A percentile compares a stretch with the other conserved stretches of the same genome.
phyloP scores from a whole-genome alignment of 2,329 filamentous ascomycete genomes.

The Sclerotinia trifoliorum region DNA sequence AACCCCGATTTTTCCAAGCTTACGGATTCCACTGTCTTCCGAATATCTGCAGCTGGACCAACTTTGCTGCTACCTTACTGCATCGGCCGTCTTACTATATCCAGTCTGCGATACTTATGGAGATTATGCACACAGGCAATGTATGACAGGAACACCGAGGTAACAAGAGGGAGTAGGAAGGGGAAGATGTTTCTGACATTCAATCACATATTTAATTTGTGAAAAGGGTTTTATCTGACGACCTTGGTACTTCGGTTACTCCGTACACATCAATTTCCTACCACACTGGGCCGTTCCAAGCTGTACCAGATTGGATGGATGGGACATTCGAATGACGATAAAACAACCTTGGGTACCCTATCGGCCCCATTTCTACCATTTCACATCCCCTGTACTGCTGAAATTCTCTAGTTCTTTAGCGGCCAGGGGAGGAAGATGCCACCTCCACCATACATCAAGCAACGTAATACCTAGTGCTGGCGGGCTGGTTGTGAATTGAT shows the following conservation, averaged over 20 bases:
- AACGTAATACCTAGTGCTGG: neutral
- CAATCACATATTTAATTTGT: constrained; percentile 5
- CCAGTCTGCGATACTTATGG: neutral
- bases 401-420: neutral
- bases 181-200: neutral
- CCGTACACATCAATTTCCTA: neutral
- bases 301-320: neutral
- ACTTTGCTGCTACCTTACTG: neutral
- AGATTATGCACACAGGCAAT: constrained; percentile 5
- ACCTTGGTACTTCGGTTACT: neutral
- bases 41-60: neutral
- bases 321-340: neutral
- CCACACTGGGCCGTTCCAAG: too few relatives aligned
- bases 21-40: neutral
- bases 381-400: constrained; percentile 11
- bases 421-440: neutral
- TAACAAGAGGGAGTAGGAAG: neutral
- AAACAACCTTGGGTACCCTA: neutral
- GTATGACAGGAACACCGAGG: constrained; percentile 11
- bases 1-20: neutral
- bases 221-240: neutral
- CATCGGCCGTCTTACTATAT: constrained; percentile 1
- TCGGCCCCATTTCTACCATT: neutral
- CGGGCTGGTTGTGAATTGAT: neutral
- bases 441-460: neutral